Percentiles rank a stretch among this genome's conserved stretches.
These are phyloP conservation scores for Hemisphaericaspora subhashii DNA, from an alignment of 1,139 yeast genomes.

Conservation along the genomic window DNA sequence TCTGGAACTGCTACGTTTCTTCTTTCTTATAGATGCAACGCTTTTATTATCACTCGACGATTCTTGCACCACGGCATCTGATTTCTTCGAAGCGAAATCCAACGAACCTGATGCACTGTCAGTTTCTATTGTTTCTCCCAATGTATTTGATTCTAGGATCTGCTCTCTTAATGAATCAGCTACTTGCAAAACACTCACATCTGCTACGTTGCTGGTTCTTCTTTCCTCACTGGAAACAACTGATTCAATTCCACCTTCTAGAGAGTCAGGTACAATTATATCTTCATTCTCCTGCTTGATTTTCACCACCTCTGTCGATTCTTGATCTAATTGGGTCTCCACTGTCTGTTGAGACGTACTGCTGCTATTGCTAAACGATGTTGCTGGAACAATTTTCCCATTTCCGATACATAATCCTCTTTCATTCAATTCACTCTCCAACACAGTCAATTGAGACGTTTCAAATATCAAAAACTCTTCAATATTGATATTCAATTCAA, in stretches of 20 bases:
- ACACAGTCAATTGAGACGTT: conserved; percentile 2
- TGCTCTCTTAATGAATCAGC: conserved; percentile 1
- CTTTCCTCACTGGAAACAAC: neutral
- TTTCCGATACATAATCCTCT: conserved; percentile 2
- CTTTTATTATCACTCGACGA: neutral
- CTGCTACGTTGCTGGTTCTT: neutral
- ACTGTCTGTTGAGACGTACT: neutral
- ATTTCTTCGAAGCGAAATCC: neutral
- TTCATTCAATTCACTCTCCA: conserved; percentile 4
- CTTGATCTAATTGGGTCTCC: neutral
- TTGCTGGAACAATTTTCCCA: conserved; percentile 4
- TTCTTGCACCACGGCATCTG: neutral
- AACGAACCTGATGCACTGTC: neutral
- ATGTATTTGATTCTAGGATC: neutral
- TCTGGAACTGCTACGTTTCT: neutral
- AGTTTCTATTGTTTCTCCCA: too few species aligned
- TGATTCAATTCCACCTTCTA: neutral
- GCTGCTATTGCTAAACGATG: too few species aligned
- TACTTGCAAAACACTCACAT: conserved; percentile 1
- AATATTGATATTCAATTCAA: conserved; percentile 12
- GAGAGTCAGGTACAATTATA: conserved; percentile 1
- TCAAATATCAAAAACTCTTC: conserved; percentile 3
- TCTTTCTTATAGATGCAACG: neutral
- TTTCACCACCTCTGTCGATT: neutral
- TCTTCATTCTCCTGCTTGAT: neutral